Percentiles rank a stretch among this genome's conserved stretches.
Conservation (phyloP, 768 basidiomycete species). For the Amanita pallidorosea region DNA sequence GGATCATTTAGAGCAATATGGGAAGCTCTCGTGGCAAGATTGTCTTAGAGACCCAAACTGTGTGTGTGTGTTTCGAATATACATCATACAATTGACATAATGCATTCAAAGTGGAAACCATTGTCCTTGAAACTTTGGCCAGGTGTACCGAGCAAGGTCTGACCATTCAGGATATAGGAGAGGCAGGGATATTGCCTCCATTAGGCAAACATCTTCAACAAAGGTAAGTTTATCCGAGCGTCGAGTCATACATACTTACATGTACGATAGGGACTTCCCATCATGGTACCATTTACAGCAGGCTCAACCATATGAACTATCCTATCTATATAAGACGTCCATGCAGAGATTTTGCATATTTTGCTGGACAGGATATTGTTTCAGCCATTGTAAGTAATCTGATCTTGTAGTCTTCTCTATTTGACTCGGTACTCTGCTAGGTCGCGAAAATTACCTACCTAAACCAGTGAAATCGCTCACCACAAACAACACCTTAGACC, state of each 20-base stretch:
- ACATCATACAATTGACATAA: background rate
- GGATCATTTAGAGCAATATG: conserved; percentile 30
- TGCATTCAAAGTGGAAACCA: conserved; percentile 29
- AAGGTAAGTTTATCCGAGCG: background rate
- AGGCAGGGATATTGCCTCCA: conserved; percentile 32
- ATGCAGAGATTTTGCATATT: background rate
- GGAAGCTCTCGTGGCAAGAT: conserved; percentile 40
- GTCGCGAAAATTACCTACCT: conserved; percentile 16
- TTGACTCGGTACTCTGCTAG: background rate
- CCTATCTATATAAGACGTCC: conserved; percentile 1
- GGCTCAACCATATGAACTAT: conserved; percentile 1
- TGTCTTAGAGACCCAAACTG: conserved; percentile 22
- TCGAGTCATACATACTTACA: background rate
- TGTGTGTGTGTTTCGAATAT: conserved; percentile 18
- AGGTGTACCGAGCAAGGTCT: conserved; percentile 25
- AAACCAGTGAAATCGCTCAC: conserved; percentile 4
- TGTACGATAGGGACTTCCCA: conserved; percentile 11
- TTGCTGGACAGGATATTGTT: conserved; percentile 36
- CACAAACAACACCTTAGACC: background rate
- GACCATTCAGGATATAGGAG: conserved; percentile 34
- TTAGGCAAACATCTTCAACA: background rate
- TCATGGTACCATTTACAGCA: background rate
- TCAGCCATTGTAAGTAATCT: conserved; percentile 30
- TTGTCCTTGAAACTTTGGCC: conserved; percentile 36
- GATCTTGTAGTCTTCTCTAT: background rate